Evolutionary conservation across 805 yeast species (phyloP), one percentile per base, ranked within the genome.

Genomic region (Wickerhamiella spandovensis): DNA sequence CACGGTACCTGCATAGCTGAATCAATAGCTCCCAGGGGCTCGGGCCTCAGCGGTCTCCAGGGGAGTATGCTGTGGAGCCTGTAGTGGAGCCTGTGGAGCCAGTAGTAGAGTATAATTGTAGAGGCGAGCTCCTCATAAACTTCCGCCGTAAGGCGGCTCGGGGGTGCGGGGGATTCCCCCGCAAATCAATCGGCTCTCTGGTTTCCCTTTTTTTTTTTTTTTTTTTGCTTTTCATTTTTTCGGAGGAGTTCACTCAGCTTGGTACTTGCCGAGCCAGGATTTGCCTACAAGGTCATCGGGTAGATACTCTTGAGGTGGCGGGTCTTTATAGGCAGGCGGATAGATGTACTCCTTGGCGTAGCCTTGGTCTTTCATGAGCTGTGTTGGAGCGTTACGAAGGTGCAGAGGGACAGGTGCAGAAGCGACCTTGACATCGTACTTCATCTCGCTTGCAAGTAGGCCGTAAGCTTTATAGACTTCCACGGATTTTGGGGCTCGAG

Each of bases 361-460:
- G 0, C 95, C 97, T 53, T 88, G 60, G 48, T 87, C 95, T 51
- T 79, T 75, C 98, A 92, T 92, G 45, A 92, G 71, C 58, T 72
- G 73, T 0, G 98, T 94, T 2, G 99, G 98, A 0, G 98, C 97
- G 64, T 92, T 94, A 56, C 97, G 74, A 37, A 92, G 70, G 65
- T 92, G 97, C 24, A 71, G 48, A 0, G 74, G 74, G 1, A 83
- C 79, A 1, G 81, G 76, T 3, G 85, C 77, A 39, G 78, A 74
- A 17, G 78, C 77, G 47, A 76, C 69, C 10, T 71, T 75, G 2
- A 84, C 83, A n/a, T 75, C 76, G 22, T 72, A 74, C 23, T 69
- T 70, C 28, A 89, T 61, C 54, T 77, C 69, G 1, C 71, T 61
- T 53, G 80, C 84, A n/a, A 89, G 78, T 28, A 72, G 66, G 10